phyloP scores from a whole-genome alignment of 345 rosid species.

The Trapa incisa region DNA sequence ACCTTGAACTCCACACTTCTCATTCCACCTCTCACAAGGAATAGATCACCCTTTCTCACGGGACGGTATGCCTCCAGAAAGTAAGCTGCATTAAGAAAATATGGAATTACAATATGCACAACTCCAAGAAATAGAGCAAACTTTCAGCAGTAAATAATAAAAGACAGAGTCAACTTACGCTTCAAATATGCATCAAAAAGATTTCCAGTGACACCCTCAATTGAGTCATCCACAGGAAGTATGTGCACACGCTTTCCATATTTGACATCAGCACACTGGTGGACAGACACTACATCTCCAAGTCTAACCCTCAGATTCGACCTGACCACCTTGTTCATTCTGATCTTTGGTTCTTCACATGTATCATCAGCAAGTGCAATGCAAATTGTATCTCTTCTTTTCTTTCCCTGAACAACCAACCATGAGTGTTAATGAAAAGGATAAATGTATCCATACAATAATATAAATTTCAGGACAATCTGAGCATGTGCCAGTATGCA shows the following conservation, averaged over 20 bases:
- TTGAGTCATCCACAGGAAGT: constrained; percentile 75
- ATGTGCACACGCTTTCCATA: constrained; percentile 94
- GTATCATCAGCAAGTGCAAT: constrained; percentile 77
- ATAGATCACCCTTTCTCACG: constrained; percentile 86
- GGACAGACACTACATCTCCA: constrained; percentile 81
- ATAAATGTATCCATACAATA: background rate
- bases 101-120: constrained; percentile 9
- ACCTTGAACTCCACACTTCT: constrained; percentile 88
- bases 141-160: constrained; percentile 1
- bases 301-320: constrained; percentile 83
- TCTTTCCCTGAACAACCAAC: constrained; percentile 50
- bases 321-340: constrained; percentile 84
- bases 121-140: background rate
- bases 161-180: constrained; percentile 41
- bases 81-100: constrained; percentile 48
- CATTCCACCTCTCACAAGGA: constrained; percentile 96
- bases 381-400: constrained; percentile 69
- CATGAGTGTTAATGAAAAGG: background rate
- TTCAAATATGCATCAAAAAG: constrained; percentile 82
- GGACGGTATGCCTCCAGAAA: constrained; percentile 90
- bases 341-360: constrained; percentile 73
- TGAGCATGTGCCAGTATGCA: no score
- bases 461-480: background rate
- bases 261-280: constrained; percentile 85
- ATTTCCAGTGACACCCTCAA: constrained; percentile 87